phyloP scores from a whole-genome alignment of 306 rosid genomes.

The Urtica urens region DNA sequence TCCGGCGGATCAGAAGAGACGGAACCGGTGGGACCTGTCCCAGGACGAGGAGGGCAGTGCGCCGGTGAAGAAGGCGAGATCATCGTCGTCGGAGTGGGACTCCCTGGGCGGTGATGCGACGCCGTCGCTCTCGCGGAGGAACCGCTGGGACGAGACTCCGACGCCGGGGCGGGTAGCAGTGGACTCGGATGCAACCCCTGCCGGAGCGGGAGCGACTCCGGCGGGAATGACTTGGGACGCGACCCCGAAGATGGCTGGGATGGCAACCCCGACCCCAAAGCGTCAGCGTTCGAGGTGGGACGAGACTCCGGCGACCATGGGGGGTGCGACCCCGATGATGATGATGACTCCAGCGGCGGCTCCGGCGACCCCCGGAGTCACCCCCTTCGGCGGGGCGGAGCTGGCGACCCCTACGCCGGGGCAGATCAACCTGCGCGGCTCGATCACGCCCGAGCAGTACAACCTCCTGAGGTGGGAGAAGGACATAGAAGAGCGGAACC shows the following conservation, averaged over 20 bases:
- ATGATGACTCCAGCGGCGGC: conserved; percentile 62
- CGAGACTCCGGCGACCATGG: conserved; percentile 69
- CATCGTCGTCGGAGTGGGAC: conserved; percentile 46
- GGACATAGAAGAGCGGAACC: conserved; percentile 69
- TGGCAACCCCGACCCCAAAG: conserved; percentile 66
- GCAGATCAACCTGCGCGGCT: conserved; percentile 42
- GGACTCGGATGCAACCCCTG: conserved; percentile 63
- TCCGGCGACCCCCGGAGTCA: conserved; percentile 57
- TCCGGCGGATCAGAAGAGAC: conserved; percentile 37
- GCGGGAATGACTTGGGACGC: conserved; percentile 82
- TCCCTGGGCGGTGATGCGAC: conserved; percentile 54
- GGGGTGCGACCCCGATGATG: conserved; percentile 54
- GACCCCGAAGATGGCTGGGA: conserved; percentile 54
- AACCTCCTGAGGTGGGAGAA: conserved; percentile 69
- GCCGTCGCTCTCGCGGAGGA: conserved; percentile 48
- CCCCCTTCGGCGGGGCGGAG: conserved; percentile 63
- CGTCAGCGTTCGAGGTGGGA: conserved; percentile 71
- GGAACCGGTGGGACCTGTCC: conserved; percentile 65
- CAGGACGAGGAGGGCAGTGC: conserved; percentile 42
- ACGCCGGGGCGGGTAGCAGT: conserved; percentile 49
- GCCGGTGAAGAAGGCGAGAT: conserved; percentile 28
- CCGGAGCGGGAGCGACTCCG: conserved; percentile 68
- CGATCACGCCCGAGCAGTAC: conserved; percentile 63
- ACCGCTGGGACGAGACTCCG: conserved; percentile 71
- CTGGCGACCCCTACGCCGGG: conserved; percentile 61